Evolutionary conservation across 768 basidiomycete species (phyloP).

Genomic region (Tylopilus vinaceipallidus): DNA sequence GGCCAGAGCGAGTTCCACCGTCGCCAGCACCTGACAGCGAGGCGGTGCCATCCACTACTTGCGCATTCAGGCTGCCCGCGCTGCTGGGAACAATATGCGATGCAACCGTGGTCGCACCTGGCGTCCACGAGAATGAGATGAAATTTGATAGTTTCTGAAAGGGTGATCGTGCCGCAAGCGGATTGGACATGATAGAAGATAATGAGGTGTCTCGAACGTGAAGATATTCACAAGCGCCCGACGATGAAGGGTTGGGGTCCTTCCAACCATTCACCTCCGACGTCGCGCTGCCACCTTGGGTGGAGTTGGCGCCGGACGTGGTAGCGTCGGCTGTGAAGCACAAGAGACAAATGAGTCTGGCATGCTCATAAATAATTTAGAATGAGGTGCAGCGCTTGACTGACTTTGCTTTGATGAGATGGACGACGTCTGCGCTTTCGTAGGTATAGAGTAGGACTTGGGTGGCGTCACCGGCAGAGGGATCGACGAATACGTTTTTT

Average conservation of each 20-base stretch:
- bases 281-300: slow-evolving; percentile 25
- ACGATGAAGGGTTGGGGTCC: slow-evolving; percentile 9
- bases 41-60: slow-evolving; percentile 9
- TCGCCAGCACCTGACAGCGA: slow-evolving; percentile 9
- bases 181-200: slow-evolving; percentile 50
- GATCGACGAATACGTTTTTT: slow-evolving; percentile 59
- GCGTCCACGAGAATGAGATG: slow-evolving; percentile 54
- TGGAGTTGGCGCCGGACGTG: slow-evolving; percentile 26
- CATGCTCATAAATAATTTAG: slow-evolving; percentile 51
- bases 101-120: slow-evolving; percentile 34
- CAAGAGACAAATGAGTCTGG: slow-evolving; percentile 49
- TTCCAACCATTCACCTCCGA: slow-evolving; percentile 32
- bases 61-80: slow-evolving; percentile 10
- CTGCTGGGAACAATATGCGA: slow-evolving; percentile 23
- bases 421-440: slow-evolving; percentile 40
- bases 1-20: slow-evolving; percentile 11
- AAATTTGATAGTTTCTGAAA: slow-evolving; percentile 61
- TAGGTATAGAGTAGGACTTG: slow-evolving; percentile 18
- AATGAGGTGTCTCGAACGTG: slow-evolving; percentile 33
- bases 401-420: slow-evolving; percentile 23
- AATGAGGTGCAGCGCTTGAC: slow-evolving; percentile 41
- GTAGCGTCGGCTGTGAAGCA: slow-evolving; percentile 34
- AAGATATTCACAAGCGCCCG: slow-evolving; percentile 26
- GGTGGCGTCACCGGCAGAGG: slow-evolving; percentile 55
- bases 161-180: slow-evolving; percentile 55